Evolutionary conservation across 176 grass and related monocot species (phyloP), one percentile per base, ranked within the genome.

Genomic region (Ampelocalamus luodianensis): DNA sequence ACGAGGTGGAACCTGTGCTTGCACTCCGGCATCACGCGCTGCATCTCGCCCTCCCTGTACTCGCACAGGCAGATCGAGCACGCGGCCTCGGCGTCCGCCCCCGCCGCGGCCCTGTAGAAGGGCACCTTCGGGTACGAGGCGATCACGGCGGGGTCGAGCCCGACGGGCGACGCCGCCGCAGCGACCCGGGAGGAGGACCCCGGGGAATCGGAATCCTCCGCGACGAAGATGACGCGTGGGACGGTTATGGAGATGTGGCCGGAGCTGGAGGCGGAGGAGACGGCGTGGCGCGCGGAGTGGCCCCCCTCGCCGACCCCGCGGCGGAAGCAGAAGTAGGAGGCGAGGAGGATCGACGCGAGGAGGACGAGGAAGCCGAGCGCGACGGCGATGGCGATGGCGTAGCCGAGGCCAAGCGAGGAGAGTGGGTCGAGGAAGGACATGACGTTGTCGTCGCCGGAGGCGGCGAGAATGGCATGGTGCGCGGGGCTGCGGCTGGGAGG

Each of bases 1-100:
- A 90, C 83, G 74, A 96, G 87, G 82, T 99, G 96, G 89, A 99
- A 99, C 70, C 86, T 89, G 89, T 99, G 96, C 67, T 76, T 74
- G 87, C 96, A 99, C 56, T 99, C 96, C 20, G 96, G 96, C 83
- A 99, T 85, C 88, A 92, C 79, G 44, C 96, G 88, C 36, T 96
- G 93, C 91, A 96, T 96, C 88, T 99, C 96, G 20, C 87, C 91
- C 0, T 99, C 96, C 72, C 88, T 80, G 85, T 99, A 99, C 90
- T 99, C 93, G 83, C 90, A 89, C 15, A 96, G 85, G 86, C 96
- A 99, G 49, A 99, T 99, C 5, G 96, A 88, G 87, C 96, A 99
- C 1, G 74, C 85, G 61, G 63, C 42, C 27, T 94, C 93, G 34
- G 80, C 88, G 16, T 72, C 88, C 2, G 40, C 77, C 1, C 89